Percentiles rank a stretch among this genome's conserved stretches.
phyloP scores from a whole-genome alignment of 2,329 filamentous ascomycete genomes.

The Ophiostoma populinum region DNA sequence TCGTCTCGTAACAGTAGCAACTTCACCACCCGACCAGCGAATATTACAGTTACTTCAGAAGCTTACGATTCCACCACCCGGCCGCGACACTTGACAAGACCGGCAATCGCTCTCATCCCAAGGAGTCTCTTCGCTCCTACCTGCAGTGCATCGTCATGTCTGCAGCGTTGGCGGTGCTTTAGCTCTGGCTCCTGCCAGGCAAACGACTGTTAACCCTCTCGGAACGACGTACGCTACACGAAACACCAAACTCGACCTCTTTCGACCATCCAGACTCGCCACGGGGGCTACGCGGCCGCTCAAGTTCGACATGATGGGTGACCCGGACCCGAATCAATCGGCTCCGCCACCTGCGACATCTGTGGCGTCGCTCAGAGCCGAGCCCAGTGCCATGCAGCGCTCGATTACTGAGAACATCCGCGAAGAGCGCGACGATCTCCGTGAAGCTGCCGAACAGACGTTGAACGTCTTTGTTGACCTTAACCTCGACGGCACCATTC shows the following conservation, averaged over 20 bases:
- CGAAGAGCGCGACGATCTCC: slow-evolving; percentile 82
- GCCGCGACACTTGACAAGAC: too few relatives aligned
- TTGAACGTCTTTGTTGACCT: slow-evolving; percentile 93
- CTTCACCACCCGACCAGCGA: too few relatives aligned
- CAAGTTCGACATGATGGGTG: slow-evolving; percentile 1
- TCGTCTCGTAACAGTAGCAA: too few relatives aligned
- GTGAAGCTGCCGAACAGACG: slow-evolving; percentile 89
- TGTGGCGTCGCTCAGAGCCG: slow-evolving; percentile 25
- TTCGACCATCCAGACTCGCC: too few relatives aligned
- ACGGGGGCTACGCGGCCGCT: neutral
- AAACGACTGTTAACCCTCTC: slow-evolving; percentile 1
- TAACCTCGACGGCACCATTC: slow-evolving; percentile 73
- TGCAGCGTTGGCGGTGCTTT: slow-evolving; percentile 20
- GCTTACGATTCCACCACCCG: too few relatives aligned
- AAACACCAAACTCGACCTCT: neutral
- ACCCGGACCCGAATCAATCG: slow-evolving; percentile 20
- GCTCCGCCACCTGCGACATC: slow-evolving; percentile 34
- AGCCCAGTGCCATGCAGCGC: slow-evolving; percentile 38
- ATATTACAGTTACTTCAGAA: too few relatives aligned
- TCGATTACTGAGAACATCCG: slow-evolving; percentile 77
- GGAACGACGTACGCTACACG: neutral
- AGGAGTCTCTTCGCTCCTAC: too few relatives aligned
- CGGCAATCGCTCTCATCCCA: too few relatives aligned
- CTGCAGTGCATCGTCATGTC: slow-evolving; percentile 19
- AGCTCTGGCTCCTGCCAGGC: slow-evolving; percentile 19